Evolutionary conservation across 495 filamentous ascomycete species (phyloP), one percentile per base, ranked within the genome.

Genomic region (Immersiella caudata): DNA sequence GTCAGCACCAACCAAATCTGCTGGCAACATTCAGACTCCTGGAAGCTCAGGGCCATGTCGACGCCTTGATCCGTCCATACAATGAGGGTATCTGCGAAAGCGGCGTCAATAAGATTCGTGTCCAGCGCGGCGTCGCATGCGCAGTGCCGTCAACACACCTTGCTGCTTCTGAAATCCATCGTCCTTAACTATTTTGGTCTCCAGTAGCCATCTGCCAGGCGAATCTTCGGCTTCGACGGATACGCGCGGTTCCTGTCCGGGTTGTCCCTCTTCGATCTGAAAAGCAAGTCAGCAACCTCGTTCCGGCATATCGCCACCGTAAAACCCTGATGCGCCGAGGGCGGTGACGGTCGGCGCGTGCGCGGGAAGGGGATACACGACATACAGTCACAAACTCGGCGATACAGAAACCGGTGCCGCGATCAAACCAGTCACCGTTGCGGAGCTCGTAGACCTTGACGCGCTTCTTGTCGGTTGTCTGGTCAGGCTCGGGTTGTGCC

Each of bases 121-220:
- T 14, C 24, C 21, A 2, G 56, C 49, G 35, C n/a, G 56, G 50
- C 61, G 20, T 20, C n/a, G 35, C 24, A 8, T 14, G 26, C 62
- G 21, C n/a, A 8, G 6, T 57, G 22, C 33, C 11, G 11, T 12
- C 40, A 12, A 79, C 79, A 73, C 83, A 94, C 93, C 93, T 90
- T 98, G 95, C 75, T 99, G 95, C 79, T 97, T 97, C 79, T 97
- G 93, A 79, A 98, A 98, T 50, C 91, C 92, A 87, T 97, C 95
- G 67, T 97, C 93, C 76, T 93, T 97, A 66, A 88, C 86, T 65
- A 99, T 96, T 73, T 86, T 93, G 29, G 91, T 96, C 79, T 97
- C 91, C 62, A 99, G 81, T 27, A 99, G 83, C 59, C 91, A 84
- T 56, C 95, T 88, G 33, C 91, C 85, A 24, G 92, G 89, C 55